Base-by-base conservation (phyloP, 176 grass and related monocot genomes). In the Oryza longistaminata region DNA sequence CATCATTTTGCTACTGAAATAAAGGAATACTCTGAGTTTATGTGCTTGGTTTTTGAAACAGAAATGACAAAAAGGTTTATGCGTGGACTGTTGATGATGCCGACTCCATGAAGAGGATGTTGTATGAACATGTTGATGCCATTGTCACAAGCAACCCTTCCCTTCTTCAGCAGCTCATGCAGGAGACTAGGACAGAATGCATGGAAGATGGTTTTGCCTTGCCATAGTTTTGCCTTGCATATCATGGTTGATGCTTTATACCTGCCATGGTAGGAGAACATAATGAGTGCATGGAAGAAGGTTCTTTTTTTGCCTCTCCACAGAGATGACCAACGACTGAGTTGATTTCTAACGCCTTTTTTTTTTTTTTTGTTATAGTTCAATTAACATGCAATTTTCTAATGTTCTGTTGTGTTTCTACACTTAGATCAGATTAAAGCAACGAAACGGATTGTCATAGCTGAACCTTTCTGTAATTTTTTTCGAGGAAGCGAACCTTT, bases 1-100 rank as follows among this genome's bases (percentile, higher is more conserved):
- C 66, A 15, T 34, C 58, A 60, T 82, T 73, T 73, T 46, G 46
- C 12, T 82, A 79, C 44, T 55, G 27, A 40, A 12, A 14, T n/a
- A 34, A 34, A 10, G 64, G 22, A 69, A 61, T 76, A 6, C 39
- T 48, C 7, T 53, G 50, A 53, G 46, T 49, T 14, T 49, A 15
- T 58, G 19, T 16, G 34, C 45, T 60, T 50, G 26, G 17, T 19
- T 88, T 80, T 75, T 9, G 44, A 24, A 66, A 76, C 93, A 98
- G 96, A 78, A 86, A 79, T 52, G 83, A 74, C 21, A 88, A 85
- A 83, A 95, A 92, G 89, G 85, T 92, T n/a, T 98, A 91, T 89
- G 91, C 91, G 21, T 98, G 96, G 96, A 98, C 96, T 22, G 93
- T 98, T 50, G 96, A 98, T 13, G 91, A 95, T 86, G 52, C 33